Conservation (phyloP, 139 green algal genomes). For the Auxenochlorella pyrenoidosa region DNA sequence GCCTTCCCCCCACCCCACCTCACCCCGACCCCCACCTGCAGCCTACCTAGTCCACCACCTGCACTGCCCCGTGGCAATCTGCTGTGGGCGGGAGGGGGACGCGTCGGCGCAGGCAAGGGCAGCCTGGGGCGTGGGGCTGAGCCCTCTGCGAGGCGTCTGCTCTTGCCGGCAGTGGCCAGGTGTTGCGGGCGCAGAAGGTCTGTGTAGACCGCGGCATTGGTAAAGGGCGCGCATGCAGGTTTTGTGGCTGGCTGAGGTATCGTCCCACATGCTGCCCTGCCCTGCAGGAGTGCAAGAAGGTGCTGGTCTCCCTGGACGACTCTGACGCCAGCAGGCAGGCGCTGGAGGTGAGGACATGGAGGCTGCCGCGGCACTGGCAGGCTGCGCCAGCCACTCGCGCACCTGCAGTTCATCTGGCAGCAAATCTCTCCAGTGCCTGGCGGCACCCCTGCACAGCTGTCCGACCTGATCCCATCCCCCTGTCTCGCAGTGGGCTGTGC, state of each 20-base stretch:
- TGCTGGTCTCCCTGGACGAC: conserved; percentile 50
- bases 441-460: background rate
- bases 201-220: too few species aligned
- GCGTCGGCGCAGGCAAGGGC: background rate
- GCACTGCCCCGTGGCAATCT: conserved; percentile 56
- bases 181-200: too few species aligned
- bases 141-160: too few species aligned
- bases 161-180: too few species aligned
- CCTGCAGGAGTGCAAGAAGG: conserved; percentile 31
- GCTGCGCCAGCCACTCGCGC: too few species aligned
- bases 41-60: conserved; percentile 67
- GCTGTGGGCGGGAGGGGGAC: conserved; percentile 25
- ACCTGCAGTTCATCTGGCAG: too few species aligned
- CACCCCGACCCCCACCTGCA: background rate
- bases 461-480: background rate
- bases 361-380: too few species aligned
- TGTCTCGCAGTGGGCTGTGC: conserved; percentile 51
- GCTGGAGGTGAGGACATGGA: conserved; percentile 5
- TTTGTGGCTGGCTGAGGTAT: too few species aligned
- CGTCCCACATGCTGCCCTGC: background rate
- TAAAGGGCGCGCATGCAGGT: too few species aligned
- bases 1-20: too few species aligned
- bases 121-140: too few species aligned
- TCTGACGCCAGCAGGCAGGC: conserved; percentile 6
- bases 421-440: too few species aligned